These are phyloP conservation scores for Babesia microti DNA, from an alignment of 169 alveolate genomes.

Conservation along the genomic window DNA sequence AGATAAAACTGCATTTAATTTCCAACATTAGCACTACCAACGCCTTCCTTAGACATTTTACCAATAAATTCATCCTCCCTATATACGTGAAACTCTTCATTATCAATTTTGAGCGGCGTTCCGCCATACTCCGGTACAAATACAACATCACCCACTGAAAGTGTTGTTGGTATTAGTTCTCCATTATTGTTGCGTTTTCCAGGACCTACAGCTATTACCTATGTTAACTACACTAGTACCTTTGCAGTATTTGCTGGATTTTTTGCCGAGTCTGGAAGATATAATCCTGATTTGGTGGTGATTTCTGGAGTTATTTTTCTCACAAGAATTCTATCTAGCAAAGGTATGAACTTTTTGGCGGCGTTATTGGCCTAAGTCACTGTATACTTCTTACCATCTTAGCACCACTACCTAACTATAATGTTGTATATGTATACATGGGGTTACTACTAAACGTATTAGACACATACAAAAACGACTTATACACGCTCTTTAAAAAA, in stretches of 20 bases:
- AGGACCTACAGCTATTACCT: conserved; percentile 62
- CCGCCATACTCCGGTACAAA: conserved; percentile 79
- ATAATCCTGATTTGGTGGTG: conserved; percentile 66
- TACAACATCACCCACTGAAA: conserved; percentile 72
- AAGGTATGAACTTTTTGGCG: conserved; percentile 64
- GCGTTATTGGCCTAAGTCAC: neutral
- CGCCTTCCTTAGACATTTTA: conserved; percentile 9
- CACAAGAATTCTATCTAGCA: conserved; percentile 69
- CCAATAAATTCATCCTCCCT: conserved; percentile 74
- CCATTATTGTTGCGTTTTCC: conserved; percentile 47
- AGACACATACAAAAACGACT: too few relatives aligned
- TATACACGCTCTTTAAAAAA: too few relatives aligned
- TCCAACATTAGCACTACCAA: too few relatives aligned
- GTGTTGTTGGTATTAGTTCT: conserved; percentile 49
- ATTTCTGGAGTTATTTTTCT: conserved; percentile 59
- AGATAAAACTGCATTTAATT: neutral
- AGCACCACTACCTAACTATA: neutral
- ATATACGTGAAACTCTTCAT: conserved; percentile 64
- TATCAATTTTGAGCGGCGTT: conserved; percentile 65
- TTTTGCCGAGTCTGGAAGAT: conserved; percentile 67
- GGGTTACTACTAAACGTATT: neutral
- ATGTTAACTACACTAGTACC: conserved; percentile 15
- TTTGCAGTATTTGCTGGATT: conserved; percentile 56
- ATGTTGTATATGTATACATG: conserved; percentile 1
- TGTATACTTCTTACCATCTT: conserved; percentile 19